Conservation (phyloP, 495 filamentous ascomycete species). For the Extremus antarcticus region DNA sequence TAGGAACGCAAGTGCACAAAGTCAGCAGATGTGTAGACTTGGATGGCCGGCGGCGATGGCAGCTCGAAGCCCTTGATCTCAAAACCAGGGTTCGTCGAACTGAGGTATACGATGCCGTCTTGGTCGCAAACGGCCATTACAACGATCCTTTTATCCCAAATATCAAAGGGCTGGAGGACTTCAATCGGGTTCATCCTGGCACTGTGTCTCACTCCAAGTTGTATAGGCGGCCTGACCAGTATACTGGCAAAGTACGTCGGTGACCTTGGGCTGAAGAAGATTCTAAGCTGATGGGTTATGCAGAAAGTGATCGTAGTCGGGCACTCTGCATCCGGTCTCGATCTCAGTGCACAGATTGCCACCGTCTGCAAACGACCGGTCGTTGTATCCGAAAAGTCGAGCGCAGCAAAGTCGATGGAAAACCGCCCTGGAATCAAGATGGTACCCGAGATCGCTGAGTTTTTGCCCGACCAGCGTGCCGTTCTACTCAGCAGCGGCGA, state of each 20-base stretch:
- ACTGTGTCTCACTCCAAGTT: slow-evolving; percentile 70
- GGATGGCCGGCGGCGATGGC: slow-evolving; percentile 33
- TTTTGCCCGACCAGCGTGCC: slow-evolving; percentile 39
- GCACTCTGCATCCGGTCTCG: slow-evolving; percentile 65
- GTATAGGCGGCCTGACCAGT: slow-evolving; percentile 53
- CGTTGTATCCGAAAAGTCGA: slow-evolving; percentile 43
- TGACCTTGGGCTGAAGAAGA: too few relatives aligned
- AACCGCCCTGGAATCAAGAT: slow-evolving; percentile 39
- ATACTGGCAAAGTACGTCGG: slow-evolving; percentile 45
- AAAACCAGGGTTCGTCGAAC: too few relatives aligned
- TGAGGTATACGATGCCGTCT: slow-evolving; percentile 72
- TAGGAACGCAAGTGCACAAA: slow-evolving; percentile 48
- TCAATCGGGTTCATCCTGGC: slow-evolving; percentile 50
- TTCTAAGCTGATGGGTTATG: too few relatives aligned
- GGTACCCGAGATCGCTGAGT: slow-evolving; percentile 48
- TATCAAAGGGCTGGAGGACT: slow-evolving; percentile 42
- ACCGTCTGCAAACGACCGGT: slow-evolving; percentile 39
- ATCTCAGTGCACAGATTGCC: slow-evolving; percentile 68
- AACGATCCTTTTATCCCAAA: slow-evolving; percentile 58
- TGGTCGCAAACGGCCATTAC: slow-evolving; percentile 76
- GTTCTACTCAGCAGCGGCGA: slow-evolving; percentile 44
- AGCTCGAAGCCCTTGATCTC: slow-evolving; percentile 38
- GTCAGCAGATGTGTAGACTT: too few relatives aligned
- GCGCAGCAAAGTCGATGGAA: too few relatives aligned
- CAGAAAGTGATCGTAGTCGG: slow-evolving; percentile 72